phyloP scores from a whole-genome alignment of 192 early-diverging fungal species.

The Coemansia sp. region DNA sequence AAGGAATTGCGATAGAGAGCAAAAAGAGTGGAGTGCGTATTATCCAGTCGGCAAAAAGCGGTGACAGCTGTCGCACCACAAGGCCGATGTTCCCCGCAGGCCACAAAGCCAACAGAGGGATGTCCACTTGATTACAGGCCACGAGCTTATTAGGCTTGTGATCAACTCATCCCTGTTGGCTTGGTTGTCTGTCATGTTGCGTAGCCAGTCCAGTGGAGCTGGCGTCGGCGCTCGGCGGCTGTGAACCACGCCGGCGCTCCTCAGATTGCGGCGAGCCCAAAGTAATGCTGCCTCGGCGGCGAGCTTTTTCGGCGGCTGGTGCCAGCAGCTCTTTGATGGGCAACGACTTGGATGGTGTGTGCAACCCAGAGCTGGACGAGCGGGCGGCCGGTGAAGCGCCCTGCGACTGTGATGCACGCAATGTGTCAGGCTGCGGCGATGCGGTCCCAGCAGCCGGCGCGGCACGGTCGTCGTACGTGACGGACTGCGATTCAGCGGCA shows the following conservation, averaged over 20 bases:
- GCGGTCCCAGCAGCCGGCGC: constrained; percentile 9
- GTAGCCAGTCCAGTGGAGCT: constrained; percentile 2
- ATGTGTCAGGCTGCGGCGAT: constrained; percentile 2
- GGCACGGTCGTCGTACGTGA: constrained; percentile 16
- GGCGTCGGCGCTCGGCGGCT: constrained; percentile 11
- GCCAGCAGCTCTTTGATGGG: constrained; percentile 55
- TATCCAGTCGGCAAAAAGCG: neutral
- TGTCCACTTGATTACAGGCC: neutral
- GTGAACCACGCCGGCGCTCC: constrained; percentile 19
- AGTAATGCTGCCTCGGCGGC: constrained; percentile 43
- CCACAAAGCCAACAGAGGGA: neutral
- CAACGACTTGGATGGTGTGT: constrained; percentile 44
- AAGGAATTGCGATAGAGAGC: neutral
- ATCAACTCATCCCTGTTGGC: neutral
- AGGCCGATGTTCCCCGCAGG: neutral
- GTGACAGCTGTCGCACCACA: neutral
- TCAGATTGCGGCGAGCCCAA: constrained; percentile 5
- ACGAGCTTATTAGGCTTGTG: too few species aligned
- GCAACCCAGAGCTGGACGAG: constrained; percentile 28
- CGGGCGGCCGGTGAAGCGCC: constrained; percentile 1
- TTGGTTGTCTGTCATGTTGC: neutral
- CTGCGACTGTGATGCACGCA: constrained; percentile 35
- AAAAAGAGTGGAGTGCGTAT: neutral
- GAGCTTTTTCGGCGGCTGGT: constrained; percentile 45
- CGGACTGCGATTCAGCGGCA: constrained; percentile 16